These are phyloP conservation scores for Fusarium sp. DNA, from an alignment of 2,329 filamentous ascomycete genomes.

Conservation along the genomic window DNA sequence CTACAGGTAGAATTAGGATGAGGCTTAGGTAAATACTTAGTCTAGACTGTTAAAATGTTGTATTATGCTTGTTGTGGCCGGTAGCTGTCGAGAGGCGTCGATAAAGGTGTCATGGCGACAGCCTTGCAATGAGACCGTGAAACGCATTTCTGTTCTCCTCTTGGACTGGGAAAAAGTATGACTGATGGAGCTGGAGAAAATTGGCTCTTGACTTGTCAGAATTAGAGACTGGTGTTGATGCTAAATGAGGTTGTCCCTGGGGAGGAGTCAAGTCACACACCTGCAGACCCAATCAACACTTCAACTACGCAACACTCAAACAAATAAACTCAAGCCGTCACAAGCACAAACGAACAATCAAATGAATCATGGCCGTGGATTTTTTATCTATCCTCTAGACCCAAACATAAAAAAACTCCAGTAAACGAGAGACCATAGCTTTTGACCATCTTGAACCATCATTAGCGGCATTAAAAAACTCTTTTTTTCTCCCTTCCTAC, in stretches of 20 bases:
- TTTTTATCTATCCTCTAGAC: conserved; percentile 44
- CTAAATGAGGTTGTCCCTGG: not conserved
- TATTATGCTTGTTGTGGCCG: not conserved
- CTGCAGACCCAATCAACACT: not conserved
- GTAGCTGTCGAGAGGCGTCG: not conserved
- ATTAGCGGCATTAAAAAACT: conserved; percentile 40
- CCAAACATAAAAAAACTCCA: conserved; percentile 33
- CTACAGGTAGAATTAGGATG: not conserved
- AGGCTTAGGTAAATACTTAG: not conserved
- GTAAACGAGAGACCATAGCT: conserved; percentile 32
- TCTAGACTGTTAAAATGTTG: not conserved
- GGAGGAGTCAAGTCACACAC: not conserved
- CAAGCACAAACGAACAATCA: conserved; percentile 9
- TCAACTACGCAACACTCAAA: not conserved
- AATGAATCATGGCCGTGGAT: conserved; percentile 32
- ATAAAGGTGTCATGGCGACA: not conserved
- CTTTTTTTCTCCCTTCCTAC: conserved; percentile 1
- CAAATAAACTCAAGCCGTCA: not conserved
- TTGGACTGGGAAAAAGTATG: not conserved
- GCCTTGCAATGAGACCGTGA: not conserved
- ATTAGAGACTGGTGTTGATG: not conserved
- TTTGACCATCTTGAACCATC: conserved; percentile 28
- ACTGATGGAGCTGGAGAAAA: not conserved
- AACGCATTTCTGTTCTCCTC: not conserved
- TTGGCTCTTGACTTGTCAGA: not conserved